Evolutionary conservation across 345 rosid genomes (phyloP), one percentile per base, ranked within the genome.

Genomic region (Populus davidiana): DNA sequence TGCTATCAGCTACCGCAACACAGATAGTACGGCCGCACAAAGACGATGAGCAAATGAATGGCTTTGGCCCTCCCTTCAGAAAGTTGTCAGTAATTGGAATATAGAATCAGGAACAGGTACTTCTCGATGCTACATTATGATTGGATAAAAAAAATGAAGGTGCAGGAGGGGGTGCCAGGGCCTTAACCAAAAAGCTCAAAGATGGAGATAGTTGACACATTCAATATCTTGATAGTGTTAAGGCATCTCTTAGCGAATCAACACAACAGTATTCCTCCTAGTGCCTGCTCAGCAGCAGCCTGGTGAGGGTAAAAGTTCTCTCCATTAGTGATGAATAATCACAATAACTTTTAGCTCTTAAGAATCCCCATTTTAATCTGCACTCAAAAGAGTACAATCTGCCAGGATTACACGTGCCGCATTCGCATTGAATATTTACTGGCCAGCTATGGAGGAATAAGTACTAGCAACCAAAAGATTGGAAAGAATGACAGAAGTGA

Each of bases 31-130:
- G 70, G 39, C 1, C 16, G 54, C 59, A 38, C 38, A 59, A 73
- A 27, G 77, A 25, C 21, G 59, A 27, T 74, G 43, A 41, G 35
- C 47, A 18, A 64, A 74, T 0, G 76, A 67, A 73, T 73, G 82
- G 86, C 35, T 29, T 16, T 47, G 64, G 59, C 67, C 63, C 56
- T 61, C 36, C 73, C 29, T 56, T n/a, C 69, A 43, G 49, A 72
- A 71, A 78, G 72, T 63, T 23, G 65, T 20, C 35, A 3, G 41
- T 61, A 2, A 41, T 41, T 72, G 67, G 86, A 76, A 75, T 72
- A 69, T 62, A 36, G 81, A 83, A 75, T 72, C 78, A 20, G 25
- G 65, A 18, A n/a, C 29, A 54, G 66, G 63, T 59, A 27, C 27
- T 27, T n/a, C 63, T 59, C 29, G 5, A n/a, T n/a, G 47, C 21